Evolutionary conservation across 148 eudicot species (phyloP), one percentile per base, ranked within the genome.

Genomic region (Pouteria glomerata): DNA sequence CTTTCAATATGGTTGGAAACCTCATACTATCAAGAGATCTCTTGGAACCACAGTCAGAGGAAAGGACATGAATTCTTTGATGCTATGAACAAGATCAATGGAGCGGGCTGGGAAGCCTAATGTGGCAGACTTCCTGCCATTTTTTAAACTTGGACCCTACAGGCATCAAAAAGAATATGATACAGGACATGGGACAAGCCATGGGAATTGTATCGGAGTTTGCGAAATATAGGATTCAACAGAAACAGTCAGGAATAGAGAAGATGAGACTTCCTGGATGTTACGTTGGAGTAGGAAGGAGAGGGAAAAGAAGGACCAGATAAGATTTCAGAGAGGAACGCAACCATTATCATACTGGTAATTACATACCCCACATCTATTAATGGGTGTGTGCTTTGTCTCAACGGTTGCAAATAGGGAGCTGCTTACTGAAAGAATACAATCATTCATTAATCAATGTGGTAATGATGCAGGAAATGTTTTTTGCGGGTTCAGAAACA

Each of bases 1-100:
- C 81, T 19, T 79, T 83, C 64, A 83, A 83, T 39, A 27, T 82
- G 12, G 16, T 82, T 1, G 83, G 85, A 16, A 82, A 82, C 51
- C 53, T 82, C 6, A 73, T 79, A 81, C 34, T 83, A 12, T 83
- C 86, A 0, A 67, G 78, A 27, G 81, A 83, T 48, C 27, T 83
- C 30, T 18, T 74, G 30, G 81, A 80, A 6, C 66, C 81, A 0
- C 4, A 61, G n/a, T 70, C 70, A 0, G 31, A 27, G 13, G 58
- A n/a, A 76, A 5, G 80, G 78, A 31, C 14, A 37, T 0, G 63
- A 65, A 41, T 73, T 73, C 48, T 73, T 51, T 4, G 14, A 52
- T 30, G 60, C 62, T 16, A 65, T 65, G 71, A 39, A 41, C 30
- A 55, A 64, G 68, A 14, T 73, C 44, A 19, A n/a, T 52, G 70